A percentile compares a stretch with the other conserved stretches of the same genome.
Conservation (phyloP, 2,329 filamentous ascomycete species). For the Herpomyces periplanetae region DNA sequence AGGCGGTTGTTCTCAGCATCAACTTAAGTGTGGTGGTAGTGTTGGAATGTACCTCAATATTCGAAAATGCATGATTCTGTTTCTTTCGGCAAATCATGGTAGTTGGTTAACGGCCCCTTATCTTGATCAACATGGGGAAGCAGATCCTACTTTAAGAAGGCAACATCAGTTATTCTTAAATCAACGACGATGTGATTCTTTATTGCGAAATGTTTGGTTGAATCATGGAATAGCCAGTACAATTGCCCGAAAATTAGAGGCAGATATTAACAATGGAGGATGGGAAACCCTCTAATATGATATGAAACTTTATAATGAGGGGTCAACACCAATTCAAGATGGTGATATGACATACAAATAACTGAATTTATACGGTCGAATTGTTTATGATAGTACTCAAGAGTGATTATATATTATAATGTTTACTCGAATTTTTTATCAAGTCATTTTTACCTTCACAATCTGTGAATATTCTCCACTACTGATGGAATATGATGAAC, state of each 20-base stretch:
- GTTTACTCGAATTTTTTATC: too few relatives aligned
- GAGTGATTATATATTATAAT: too few relatives aligned
- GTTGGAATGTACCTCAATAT: conserved; percentile 89
- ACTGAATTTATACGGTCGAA: too few relatives aligned
- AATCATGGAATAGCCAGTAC: conserved; percentile 52
- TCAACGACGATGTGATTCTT: conserved; percentile 62
- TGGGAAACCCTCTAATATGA: conserved; percentile 47
- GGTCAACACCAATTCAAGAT: too few relatives aligned
- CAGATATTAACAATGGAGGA: conserved; percentile 80
- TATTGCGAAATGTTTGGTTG: conserved; percentile 54
- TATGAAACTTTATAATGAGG: too few relatives aligned
- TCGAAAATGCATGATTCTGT: conserved; percentile 67
- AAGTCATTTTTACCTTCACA: too few relatives aligned
- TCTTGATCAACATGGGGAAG: conserved; percentile 78
- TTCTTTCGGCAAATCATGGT: conserved; percentile 40
- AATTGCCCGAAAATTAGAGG: conserved; percentile 60
- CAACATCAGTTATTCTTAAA: conserved; percentile 67
- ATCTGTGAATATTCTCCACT: too few relatives aligned
- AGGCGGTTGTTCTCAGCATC: conserved; percentile 66
- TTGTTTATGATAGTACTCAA: too few relatives aligned
- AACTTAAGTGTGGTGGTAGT: conserved; percentile 34
- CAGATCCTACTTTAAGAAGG: conserved; percentile 49
- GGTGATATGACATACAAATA: too few relatives aligned
- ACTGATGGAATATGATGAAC: too few relatives aligned
- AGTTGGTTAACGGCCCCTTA: conserved; percentile 65